Conservation (phyloP, 306 rosid genomes). For the Comarum palustre region DNA sequence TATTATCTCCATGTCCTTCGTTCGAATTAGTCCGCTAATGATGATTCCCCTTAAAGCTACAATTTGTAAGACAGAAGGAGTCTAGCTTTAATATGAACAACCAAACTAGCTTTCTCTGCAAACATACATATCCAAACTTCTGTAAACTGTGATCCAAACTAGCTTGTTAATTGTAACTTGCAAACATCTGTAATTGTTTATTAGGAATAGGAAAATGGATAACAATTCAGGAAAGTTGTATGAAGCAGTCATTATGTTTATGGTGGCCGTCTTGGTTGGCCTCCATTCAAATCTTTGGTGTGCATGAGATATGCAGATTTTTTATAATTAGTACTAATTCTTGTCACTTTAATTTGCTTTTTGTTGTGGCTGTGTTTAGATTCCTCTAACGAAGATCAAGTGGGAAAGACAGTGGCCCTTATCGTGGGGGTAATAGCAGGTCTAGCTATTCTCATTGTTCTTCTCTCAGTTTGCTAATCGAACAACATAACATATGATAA, state of each 20-base stretch:
- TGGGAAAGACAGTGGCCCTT: conserved; percentile 81
- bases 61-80: neutral
- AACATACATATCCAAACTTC: neutral
- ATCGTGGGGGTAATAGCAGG: conserved; percentile 67
- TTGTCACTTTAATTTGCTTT: conserved; percentile 14
- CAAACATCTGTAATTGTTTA: neutral
- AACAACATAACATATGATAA: neutral
- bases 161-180: neutral
- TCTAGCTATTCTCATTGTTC: conserved; percentile 69
- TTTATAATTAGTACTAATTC: conserved; percentile 10
- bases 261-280: conserved; percentile 3
- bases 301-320: neutral
- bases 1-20: neutral
- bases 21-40: neutral
- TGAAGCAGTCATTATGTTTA: neutral
- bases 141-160: neutral
- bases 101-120: neutral
- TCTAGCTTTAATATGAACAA: neutral
- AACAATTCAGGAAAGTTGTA: conserved; percentile 2
- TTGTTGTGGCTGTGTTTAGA: conserved; percentile 44
- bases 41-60: neutral
- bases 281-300: conserved; percentile 8
- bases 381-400: conserved; percentile 56
- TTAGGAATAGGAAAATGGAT: neutral
- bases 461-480: conserved; percentile 63